Base-by-base conservation (phyloP, 192 early-diverging fungal genomes). In the Rhizophagus sp. region DNA sequence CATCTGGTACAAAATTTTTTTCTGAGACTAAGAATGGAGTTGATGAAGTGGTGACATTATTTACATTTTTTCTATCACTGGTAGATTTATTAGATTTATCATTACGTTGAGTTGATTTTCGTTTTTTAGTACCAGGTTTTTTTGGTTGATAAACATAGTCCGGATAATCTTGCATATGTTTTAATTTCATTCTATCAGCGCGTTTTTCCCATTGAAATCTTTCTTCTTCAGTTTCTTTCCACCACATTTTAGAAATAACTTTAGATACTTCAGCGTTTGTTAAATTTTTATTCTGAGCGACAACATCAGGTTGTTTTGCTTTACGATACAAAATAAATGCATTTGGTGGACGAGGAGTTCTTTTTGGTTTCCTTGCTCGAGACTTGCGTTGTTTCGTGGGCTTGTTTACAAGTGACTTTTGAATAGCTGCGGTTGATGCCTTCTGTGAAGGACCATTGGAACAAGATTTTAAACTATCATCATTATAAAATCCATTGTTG, bases 321-420 rank as follows among this genome's bases (percentile, higher is more conserved):
- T 78, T 78, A 1, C 77, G 30, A 57, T 78, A 78, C 8, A 78
- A 41, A 7, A 78, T 78, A 44, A 78, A 78, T 6, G 77, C 77
- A 69, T 78, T 78, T 12, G 77, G 77, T 25, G 77, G 77, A 10
- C 80, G 49, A n/a, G 80, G 80, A 17, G 75, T 81, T 39, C 75
- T 76, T 63, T 76, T 76, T 11, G 50, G 74, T 39, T 61, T 50
- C 33, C 52, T 30, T 63, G 34, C n/a, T 64, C 52, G n/a, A 36
- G 74, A 17, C 47, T 76, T 76, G 19, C 74, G 24, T 39, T 57
- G 25, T 27, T 50, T 63, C 44, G n/a, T 64, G 34, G 74, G 0
- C 61, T 50, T 76, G 62, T 25, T 24, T n/a, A 17, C 12, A 36
- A 27, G 62, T 39, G 72, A 50, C 2, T 25, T n/a, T 30, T 25